phyloP scores from a whole-genome alignment of 352 stramenopile species.

The Phytophthora hybrid region DNA sequence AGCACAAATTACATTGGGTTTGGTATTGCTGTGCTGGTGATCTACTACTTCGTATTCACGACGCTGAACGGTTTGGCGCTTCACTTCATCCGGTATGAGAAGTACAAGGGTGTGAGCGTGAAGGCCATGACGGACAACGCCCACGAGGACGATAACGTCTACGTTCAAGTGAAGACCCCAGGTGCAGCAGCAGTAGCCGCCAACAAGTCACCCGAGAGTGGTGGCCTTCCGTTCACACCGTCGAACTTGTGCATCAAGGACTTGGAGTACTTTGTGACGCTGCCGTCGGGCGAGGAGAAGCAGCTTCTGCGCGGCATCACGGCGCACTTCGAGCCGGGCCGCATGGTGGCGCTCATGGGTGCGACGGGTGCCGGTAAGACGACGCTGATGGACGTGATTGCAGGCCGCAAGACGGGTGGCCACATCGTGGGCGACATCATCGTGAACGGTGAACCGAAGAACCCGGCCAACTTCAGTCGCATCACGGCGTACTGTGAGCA shows the following conservation, averaged over 20 bases:
- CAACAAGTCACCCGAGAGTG: background rate
- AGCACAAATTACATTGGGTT: slow-evolving; percentile 55
- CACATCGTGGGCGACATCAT: slow-evolving; percentile 84
- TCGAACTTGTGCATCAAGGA: slow-evolving; percentile 60
- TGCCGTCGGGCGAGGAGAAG: slow-evolving; percentile 65
- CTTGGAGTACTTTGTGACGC: slow-evolving; percentile 65
- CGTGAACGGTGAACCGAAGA: slow-evolving; percentile 60
- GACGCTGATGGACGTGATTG: too few species aligned
- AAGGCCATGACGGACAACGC: slow-evolving; percentile 45
- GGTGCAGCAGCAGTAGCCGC: background rate
- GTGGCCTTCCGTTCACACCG: slow-evolving; percentile 49
- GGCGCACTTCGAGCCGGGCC: too few species aligned
- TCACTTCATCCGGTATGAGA: slow-evolving; percentile 60
- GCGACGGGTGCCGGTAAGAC: slow-evolving; percentile 68
- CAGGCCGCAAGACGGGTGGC: slow-evolving; percentile 63
- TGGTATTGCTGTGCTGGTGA: slow-evolving; percentile 44
- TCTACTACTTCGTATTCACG: slow-evolving; percentile 61
- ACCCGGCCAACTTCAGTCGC: too few species aligned
- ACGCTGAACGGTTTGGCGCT: slow-evolving; percentile 50
- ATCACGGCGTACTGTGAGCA: too few species aligned
- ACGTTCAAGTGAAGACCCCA: slow-evolving; percentile 46
- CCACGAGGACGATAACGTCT: slow-evolving; percentile 36
- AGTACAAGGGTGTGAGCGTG: slow-evolving; percentile 48
- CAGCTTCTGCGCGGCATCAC: slow-evolving; percentile 56
- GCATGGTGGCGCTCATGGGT: too few species aligned